Conservation (phyloP, 1,284 basidiomycete genomes). For the Grifola frondosa region DNA sequence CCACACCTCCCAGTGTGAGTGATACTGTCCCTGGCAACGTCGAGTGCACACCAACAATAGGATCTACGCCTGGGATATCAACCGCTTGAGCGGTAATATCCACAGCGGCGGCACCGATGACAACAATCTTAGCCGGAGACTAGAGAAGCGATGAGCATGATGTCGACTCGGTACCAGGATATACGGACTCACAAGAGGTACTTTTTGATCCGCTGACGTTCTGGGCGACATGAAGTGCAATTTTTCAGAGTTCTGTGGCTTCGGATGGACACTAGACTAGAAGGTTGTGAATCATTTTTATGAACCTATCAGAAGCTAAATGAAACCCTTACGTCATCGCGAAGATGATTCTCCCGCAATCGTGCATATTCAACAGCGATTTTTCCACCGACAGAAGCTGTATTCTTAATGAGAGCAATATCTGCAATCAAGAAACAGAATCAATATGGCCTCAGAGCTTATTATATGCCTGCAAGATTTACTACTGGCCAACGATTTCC, state of each 20-base stretch:
- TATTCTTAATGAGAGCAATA: constrained; percentile 88
- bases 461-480: constrained; percentile 25
- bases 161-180: not conserved
- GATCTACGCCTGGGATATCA: constrained; percentile 25
- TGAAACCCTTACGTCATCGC: not conserved
- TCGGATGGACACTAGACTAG: no score
- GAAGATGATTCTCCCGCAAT: constrained; percentile 33
- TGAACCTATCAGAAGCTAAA: not conserved
- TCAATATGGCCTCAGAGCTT: not conserved
- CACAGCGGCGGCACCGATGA: constrained; percentile 84
- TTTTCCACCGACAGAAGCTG: constrained; percentile 81
- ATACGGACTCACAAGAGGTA: constrained; percentile 2
- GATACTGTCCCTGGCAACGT: constrained; percentile 81
- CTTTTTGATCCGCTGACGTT: no score
- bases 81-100: constrained; percentile 73
- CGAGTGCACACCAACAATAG: constrained; percentile 48
- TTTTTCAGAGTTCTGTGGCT: no score
- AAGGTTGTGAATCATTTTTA: constrained; percentile 7
- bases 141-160: constrained; percentile 2
- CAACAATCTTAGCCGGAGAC: constrained; percentile 47
- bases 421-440: constrained; percentile 50
- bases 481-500: constrained; percentile 75
- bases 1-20: constrained; percentile 87
- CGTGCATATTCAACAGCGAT: constrained; percentile 81
- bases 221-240: no score